Conservation (phyloP, 2,329 filamentous ascomycete species). For the Arthrobotrys sphaeroides region DNA sequence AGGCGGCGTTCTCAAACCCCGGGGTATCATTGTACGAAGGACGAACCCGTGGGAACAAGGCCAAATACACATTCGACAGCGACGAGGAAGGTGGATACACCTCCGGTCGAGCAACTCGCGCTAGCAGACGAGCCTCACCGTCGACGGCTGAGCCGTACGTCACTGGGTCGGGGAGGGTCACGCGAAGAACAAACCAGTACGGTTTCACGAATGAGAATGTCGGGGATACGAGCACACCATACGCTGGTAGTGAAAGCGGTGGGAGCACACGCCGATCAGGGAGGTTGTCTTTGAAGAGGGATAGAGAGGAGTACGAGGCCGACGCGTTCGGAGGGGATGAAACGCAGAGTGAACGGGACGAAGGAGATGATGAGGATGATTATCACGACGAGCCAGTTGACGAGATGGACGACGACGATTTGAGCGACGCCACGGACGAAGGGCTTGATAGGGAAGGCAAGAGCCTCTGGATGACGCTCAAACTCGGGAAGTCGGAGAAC, state of each 20-base stretch:
- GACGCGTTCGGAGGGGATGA: slow-evolving; percentile 69
- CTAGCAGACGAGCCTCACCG: slow-evolving; percentile 73
- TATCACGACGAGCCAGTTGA: slow-evolving; percentile 69
- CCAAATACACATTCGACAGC: slow-evolving; percentile 95
- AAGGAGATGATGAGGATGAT: slow-evolving; percentile 66
- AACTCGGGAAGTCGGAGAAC: slow-evolving; percentile 20
- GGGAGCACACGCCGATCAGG: slow-evolving; percentile 58
- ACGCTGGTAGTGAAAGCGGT: slow-evolving; percentile 65
- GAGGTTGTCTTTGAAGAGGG: slow-evolving; percentile 59
- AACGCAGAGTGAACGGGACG: slow-evolving; percentile 68
- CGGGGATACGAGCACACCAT: slow-evolving; percentile 63
- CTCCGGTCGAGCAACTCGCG: slow-evolving; percentile 70
- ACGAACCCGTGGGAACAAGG: slow-evolving; percentile 91
- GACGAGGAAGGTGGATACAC: slow-evolving; percentile 78
- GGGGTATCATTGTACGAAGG: slow-evolving; percentile 96
- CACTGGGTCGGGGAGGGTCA: slow-evolving; percentile 80
- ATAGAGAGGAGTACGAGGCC: slow-evolving; percentile 64
- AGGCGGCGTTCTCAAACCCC: slow-evolving; percentile 86
- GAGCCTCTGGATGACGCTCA: slow-evolving; percentile 25
- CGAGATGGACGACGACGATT: slow-evolving; percentile 67
- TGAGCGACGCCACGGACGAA: slow-evolving; percentile 61
- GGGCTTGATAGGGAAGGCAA: slow-evolving; percentile 8
- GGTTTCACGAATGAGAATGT: slow-evolving; percentile 66
- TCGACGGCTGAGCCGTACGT: slow-evolving; percentile 67
- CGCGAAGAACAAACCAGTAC: slow-evolving; percentile 76